Evolutionary conservation across 331 rosid species (phyloP).

Genomic region (Saraca asoca): DNA sequence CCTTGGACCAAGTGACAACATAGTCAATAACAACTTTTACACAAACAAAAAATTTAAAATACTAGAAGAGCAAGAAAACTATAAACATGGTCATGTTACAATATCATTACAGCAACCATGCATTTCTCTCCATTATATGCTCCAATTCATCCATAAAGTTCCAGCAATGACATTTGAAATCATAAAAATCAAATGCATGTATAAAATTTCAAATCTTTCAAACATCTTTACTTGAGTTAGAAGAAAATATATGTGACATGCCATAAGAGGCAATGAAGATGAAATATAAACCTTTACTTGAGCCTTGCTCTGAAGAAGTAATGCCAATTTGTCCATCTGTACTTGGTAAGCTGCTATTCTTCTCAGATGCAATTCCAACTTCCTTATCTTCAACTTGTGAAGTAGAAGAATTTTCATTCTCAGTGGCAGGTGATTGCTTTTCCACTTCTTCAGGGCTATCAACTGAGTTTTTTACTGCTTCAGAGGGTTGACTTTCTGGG

Average conservation of each 20-base stretch:
- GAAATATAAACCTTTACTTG: conserved; percentile 51
- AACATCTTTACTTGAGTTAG: conserved; percentile 28
- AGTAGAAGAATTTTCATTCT: conserved; percentile 39
- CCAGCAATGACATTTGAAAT: background rate
- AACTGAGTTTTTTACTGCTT: conserved; percentile 38
- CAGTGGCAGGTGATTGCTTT: conserved; percentile 31
- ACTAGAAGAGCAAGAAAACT: conserved; percentile 1
- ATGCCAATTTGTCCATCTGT: conserved; percentile 42
- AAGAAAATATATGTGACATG: conserved; percentile 23
- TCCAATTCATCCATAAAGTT: conserved; percentile 20
- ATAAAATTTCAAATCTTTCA: conserved; percentile 9
- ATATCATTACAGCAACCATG: conserved; percentile 8
- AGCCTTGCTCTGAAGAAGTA: conserved; percentile 47
- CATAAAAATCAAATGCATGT: conserved; percentile 3
- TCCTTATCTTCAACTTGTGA: conserved; percentile 46
- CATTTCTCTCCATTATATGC: background rate
- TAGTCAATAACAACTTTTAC: conserved; percentile 4
- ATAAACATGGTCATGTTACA: background rate
- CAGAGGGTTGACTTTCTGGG: conserved; percentile 45
- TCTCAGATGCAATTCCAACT: conserved; percentile 35
- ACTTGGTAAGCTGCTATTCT: conserved; percentile 32
- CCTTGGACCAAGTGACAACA: background rate
- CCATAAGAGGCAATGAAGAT: conserved; percentile 28
- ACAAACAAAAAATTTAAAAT: background rate
- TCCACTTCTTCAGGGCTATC: conserved; percentile 38